A percentile compares a stretch with the other conserved stretches of the same genome.
These are phyloP conservation scores for Acacia crassicarpa DNA, from an alignment of 306 rosid genomes.

Conservation along the genomic window DNA sequence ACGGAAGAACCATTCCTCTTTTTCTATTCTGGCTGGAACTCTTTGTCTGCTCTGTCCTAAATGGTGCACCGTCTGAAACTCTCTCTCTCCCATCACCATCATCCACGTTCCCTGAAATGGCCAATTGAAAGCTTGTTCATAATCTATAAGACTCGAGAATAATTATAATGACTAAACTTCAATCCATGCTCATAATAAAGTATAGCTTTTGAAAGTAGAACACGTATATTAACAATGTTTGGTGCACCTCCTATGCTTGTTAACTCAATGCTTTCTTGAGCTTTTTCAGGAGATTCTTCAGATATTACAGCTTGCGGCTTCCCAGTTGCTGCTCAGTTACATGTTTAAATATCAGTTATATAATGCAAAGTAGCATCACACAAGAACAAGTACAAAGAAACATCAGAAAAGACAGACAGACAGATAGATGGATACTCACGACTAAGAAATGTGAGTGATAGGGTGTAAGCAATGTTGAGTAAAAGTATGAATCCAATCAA, in stretches of 20 bases:
- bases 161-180: not conserved
- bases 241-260: constrained; percentile 16
- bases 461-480: constrained; percentile 45
- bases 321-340: constrained; percentile 50
- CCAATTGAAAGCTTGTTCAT: not conserved
- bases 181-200: not conserved
- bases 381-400: not conserved
- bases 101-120: constrained; percentile 28
- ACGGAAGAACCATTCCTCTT: constrained; percentile 84
- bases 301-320: constrained; percentile 42
- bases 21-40: constrained; percentile 28
- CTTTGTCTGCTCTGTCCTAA: constrained; percentile 7
- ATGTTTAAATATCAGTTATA: not conserved
- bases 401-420: constrained; percentile 15
- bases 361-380: not conserved
- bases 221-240: constrained; percentile 11
- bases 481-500: constrained; percentile 51
- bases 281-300: constrained; percentile 33
- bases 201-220: not conserved
- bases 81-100: constrained; percentile 4
- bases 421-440: constrained; percentile 41
- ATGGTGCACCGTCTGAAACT: constrained; percentile 5
- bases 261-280: constrained; percentile 20
- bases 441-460: constrained; percentile 54
- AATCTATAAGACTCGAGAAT: not conserved